Percentiles rank a stretch among this genome's conserved stretches.
Evolutionary conservation across 1,284 basidiomycete genomes (phyloP).

Genomic region (Apiotrichum brassicae): DNA sequence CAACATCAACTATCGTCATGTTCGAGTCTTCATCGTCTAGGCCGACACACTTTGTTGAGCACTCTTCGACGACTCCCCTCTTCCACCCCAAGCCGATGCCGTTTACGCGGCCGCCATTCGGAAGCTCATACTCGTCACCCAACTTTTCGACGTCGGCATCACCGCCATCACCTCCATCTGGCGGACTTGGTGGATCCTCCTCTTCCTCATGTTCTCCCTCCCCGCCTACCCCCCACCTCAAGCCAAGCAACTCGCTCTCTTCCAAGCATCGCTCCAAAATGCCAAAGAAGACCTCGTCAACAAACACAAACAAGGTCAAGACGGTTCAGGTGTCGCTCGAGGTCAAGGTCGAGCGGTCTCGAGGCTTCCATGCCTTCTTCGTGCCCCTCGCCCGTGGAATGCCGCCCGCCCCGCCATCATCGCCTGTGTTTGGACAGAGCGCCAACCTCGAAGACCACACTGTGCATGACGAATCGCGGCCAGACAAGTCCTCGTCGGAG

Average conservation of each 20-base stretch:
- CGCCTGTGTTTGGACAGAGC: constrained; percentile 22
- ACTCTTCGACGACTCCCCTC: constrained; percentile 3
- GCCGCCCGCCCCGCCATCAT: constrained; percentile 37
- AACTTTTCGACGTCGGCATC: neutral
- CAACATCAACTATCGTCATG: too few relatives aligned
- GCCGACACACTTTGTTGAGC: neutral
- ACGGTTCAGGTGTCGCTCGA: constrained; percentile 38
- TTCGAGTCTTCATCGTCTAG: neutral
- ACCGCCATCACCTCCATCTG: neutral
- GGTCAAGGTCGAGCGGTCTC: constrained; percentile 37
- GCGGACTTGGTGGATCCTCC: neutral
- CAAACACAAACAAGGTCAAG: constrained; percentile 26
- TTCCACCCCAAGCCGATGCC: constrained; percentile 17
- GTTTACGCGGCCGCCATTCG: constrained; percentile 8
- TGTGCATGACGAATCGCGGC: neutral
- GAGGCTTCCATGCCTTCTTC: constrained; percentile 41
- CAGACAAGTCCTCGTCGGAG: constrained; percentile 4
- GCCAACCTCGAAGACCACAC: constrained; percentile 12
- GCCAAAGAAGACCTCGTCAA: constrained; percentile 27
- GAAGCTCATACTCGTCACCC: constrained; percentile 13
- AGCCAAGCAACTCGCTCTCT: constrained; percentile 9
- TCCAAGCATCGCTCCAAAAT: constrained; percentile 18
- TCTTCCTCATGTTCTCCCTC: constrained; percentile 11
- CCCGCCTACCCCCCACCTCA: constrained; percentile 4
- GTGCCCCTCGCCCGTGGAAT: constrained; percentile 30